phyloP scores from a whole-genome alignment of 805 yeast genomes.

The Cyberlindnera sargentensis region DNA sequence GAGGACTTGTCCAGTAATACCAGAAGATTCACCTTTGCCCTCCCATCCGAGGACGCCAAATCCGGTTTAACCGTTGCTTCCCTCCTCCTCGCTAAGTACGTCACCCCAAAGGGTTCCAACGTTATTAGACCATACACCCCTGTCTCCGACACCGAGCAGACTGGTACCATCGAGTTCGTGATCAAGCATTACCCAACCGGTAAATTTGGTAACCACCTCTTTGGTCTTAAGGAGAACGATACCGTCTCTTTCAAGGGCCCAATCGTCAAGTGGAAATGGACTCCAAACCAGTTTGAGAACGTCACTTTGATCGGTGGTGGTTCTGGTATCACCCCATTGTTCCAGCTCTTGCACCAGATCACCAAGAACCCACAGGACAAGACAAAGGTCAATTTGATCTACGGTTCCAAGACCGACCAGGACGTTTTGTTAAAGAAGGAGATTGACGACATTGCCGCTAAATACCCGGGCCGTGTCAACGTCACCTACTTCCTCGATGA shows the following conservation, averaged over 20 bases:
- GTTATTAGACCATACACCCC: slow-evolving; percentile 85
- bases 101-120: slow-evolving; percentile 74
- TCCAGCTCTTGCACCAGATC: slow-evolving; percentile 75
- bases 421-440: slow-evolving; percentile 79
- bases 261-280: slow-evolving; percentile 83
- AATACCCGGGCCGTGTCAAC: slow-evolving; percentile 71
- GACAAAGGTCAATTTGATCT: slow-evolving; percentile 77
- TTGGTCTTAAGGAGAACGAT: slow-evolving; percentile 67
- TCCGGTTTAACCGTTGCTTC: slow-evolving; percentile 80
- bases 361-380: slow-evolving; percentile 77
- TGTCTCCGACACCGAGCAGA: slow-evolving; percentile 55
- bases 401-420: slow-evolving; percentile 69
- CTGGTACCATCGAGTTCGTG: slow-evolving; percentile 73
- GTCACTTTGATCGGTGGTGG: slow-evolving; percentile 92
- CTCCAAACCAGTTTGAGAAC: slow-evolving; percentile 73
- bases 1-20: slow-evolving; percentile 53
- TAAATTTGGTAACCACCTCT: slow-evolving; percentile 71
- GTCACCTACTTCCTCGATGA: slow-evolving; percentile 77
- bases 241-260: slow-evolving; percentile 92
- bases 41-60: slow-evolving; percentile 57
- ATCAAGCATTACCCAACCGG: slow-evolving; percentile 84
- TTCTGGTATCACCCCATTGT: slow-evolving; percentile 93
- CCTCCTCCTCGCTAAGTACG: slow-evolving; percentile 71
- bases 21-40: slow-evolving; percentile 61
- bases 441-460: slow-evolving; percentile 59